A percentile compares a stretch with the other conserved stretches of the same genome.
phyloP scores from a whole-genome alignment of 139 green algal genomes.

The Closterium sp. region DNA sequence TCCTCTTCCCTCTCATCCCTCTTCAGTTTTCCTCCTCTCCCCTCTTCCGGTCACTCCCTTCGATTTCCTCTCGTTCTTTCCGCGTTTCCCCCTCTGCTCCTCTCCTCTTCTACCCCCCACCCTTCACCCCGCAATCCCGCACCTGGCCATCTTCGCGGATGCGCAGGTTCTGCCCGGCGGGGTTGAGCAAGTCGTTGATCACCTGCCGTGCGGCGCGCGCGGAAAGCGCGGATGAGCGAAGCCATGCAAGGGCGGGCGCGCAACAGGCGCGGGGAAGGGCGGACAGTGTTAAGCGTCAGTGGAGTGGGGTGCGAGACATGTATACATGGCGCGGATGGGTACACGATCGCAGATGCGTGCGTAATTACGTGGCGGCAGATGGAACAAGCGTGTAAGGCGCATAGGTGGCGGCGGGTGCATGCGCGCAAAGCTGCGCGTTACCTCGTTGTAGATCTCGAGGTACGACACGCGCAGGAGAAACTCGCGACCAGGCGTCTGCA shows the following conservation, averaged over 20 bases:
- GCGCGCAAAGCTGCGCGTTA: neutral
- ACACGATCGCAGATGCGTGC: neutral
- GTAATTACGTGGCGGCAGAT: neutral
- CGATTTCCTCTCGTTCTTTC: no score
- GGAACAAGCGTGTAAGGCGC: no score
- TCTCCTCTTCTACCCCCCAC: no score
- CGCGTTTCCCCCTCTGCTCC: neutral
- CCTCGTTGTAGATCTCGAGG: slow-evolving; percentile 81
- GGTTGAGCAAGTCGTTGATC: slow-evolving; percentile 94
- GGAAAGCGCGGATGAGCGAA: neutral
- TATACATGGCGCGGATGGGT: no score
- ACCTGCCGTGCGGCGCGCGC: slow-evolving; percentile 59
- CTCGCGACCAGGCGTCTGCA: slow-evolving; percentile 54
- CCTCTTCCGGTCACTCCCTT: neutral
- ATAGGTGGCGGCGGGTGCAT: neutral
- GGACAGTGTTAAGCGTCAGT: neutral
- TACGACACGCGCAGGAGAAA: slow-evolving; percentile 72
- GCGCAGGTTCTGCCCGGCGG: slow-evolving; percentile 74
- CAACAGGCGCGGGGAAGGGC: neutral
- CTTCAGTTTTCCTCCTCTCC: neutral
- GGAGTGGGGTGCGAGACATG: neutral
- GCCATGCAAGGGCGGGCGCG: neutral
- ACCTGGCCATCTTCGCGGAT: slow-evolving; percentile 68
- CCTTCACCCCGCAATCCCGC: neutral
- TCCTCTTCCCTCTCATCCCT: neutral